Percentiles rank a stretch among this genome's conserved stretches.
Evolutionary conservation across 805 yeast genomes (phyloP).

Genomic region (Sungouiella blattae): DNA sequence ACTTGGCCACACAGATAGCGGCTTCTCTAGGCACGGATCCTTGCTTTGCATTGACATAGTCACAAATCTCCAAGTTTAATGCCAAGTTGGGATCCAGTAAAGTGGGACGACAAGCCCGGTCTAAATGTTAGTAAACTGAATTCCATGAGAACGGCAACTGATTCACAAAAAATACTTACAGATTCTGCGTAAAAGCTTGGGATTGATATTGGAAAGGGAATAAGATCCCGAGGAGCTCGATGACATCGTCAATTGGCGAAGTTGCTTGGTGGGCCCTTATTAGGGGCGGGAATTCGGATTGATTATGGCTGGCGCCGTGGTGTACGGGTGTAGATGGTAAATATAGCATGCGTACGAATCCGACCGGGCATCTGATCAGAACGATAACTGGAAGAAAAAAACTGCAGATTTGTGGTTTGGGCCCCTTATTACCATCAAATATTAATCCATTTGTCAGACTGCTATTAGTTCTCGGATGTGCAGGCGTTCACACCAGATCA

Average conservation of each 20-base stretch:
- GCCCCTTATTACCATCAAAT: too few relatives aligned
- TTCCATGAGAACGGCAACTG: not conserved
- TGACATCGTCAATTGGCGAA: too few relatives aligned
- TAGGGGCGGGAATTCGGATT: conserved; percentile 4
- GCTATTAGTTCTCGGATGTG: not conserved
- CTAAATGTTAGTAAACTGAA: conserved; percentile 27
- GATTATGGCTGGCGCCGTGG: conserved; percentile 3
- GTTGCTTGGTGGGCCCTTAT: not conserved
- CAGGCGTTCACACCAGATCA: not conserved
- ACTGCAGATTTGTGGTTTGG: too few relatives aligned
- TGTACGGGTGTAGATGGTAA: conserved; percentile 10
- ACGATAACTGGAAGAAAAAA: too few relatives aligned
- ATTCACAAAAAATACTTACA: too few relatives aligned
- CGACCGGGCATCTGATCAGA: too few relatives aligned
- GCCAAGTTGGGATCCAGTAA: conserved; percentile 84
- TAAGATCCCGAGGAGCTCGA: conserved; percentile 21
- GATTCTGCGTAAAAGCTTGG: conserved; percentile 43
- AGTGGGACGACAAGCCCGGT: conserved; percentile 84
- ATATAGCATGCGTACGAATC: too few relatives aligned
- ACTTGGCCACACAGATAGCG: conserved; percentile 76
- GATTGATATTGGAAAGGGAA: conserved; percentile 43
- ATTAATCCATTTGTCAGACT: too few relatives aligned
- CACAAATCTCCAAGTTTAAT: conserved; percentile 88
- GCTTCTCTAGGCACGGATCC: conserved; percentile 92
- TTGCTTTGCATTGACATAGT: conserved; percentile 86